Conservation (phyloP, 2,329 filamentous ascomycete species). For the Venturia carpophila region DNA sequence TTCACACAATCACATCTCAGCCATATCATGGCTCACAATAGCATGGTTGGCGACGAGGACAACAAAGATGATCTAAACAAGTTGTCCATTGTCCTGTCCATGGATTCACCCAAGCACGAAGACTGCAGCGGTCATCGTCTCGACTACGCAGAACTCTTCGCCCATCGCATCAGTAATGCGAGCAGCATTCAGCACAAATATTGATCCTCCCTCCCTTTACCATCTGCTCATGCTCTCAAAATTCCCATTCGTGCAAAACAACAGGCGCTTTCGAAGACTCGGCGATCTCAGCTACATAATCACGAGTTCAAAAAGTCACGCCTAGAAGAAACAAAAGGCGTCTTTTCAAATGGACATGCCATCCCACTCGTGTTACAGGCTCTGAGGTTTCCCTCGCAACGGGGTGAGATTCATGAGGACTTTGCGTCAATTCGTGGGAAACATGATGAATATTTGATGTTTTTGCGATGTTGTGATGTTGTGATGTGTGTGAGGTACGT, state of each 20-base stretch:
- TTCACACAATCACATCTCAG: background rate
- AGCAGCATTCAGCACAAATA: no score
- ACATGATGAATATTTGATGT: constrained; percentile 34
- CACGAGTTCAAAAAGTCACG: constrained; percentile 79
- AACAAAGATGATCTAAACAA: no score
- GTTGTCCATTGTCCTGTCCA: no score
- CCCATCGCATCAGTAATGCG: no score
- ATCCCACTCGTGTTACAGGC: constrained; percentile 88
- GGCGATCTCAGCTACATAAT: constrained; percentile 58
- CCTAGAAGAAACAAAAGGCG: constrained; percentile 68
- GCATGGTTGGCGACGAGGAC: no score
- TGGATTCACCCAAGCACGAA: no score
- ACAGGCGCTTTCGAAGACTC: constrained; percentile 90
- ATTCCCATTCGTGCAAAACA: background rate
- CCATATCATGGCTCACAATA: background rate
- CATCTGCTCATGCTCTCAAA: background rate
- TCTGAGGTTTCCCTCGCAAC: constrained; percentile 46
- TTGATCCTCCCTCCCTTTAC: no score
- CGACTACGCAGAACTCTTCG: no score
- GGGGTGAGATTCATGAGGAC: constrained; percentile 58
- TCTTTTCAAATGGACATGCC: constrained; percentile 62
- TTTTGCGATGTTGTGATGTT: no score
- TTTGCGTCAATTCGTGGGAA: constrained; percentile 87
- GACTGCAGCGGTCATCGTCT: no score
- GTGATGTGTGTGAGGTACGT: no score